Percentiles rank a stretch among this genome's conserved stretches.
Evolutionary conservation across 164 flowering plant genomes (phyloP).

Genomic region (Chloranthus sessilifolius): DNA sequence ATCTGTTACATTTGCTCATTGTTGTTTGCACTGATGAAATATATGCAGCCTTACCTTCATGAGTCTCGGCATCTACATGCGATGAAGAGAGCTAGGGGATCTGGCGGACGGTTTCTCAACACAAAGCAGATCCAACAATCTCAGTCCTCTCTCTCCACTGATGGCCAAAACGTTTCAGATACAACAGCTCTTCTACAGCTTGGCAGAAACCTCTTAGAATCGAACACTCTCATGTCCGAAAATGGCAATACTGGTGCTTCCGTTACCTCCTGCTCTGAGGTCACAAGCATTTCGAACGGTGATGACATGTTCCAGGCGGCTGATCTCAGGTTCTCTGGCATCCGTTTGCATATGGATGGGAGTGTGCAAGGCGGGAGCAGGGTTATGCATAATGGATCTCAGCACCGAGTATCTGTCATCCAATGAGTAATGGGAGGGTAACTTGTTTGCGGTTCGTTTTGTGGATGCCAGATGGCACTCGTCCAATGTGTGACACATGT

Average conservation of each 20-base stretch:
- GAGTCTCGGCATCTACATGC: conserved; percentile 92
- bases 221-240: conserved; percentile 22
- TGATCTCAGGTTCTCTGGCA: conserved; percentile 28
- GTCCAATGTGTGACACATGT: too few relatives aligned
- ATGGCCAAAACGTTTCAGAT: conserved; percentile 10
- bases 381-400: conserved; percentile 26
- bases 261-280: conserved; percentile 23
- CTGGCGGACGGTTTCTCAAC: conserved; percentile 87
- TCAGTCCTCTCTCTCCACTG: conserved; percentile 6
- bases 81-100: conserved; percentile 67
- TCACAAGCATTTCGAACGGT: conserved; percentile 22
- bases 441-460: conserved; percentile 11
- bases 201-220: conserved; percentile 16
- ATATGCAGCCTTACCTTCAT: conserved; percentile 70
- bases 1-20: too few relatives aligned
- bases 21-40: too few relatives aligned
- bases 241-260: conserved; percentile 21
- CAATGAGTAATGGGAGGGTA: conserved; percentile 29
- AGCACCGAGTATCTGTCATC: conserved; percentile 40
- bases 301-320: conserved; percentile 25
- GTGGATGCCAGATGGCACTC: neutral
- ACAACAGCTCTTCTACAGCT: conserved; percentile 11
- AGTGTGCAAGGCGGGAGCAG: conserved; percentile 32
- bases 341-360: conserved; percentile 27
- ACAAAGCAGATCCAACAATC: conserved; percentile 40